Evolutionary conservation across 306 rosid species (phyloP), one percentile per base, ranked within the genome.

Genomic region (Mimosa bimucronata): DNA sequence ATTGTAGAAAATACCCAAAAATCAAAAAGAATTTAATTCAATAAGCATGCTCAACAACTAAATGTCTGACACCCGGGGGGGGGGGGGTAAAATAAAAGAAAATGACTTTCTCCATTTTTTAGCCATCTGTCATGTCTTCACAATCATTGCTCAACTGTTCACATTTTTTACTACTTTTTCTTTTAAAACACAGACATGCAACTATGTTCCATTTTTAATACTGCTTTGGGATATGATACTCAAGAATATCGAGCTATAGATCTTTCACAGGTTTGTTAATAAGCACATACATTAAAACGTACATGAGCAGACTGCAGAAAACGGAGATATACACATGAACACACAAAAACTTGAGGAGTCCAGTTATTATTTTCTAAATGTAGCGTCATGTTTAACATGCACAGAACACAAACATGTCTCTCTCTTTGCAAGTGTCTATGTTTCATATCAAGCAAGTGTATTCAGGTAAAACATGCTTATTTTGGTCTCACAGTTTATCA

Each of bases 11-110:
- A 45, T 45, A 3, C 19, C 52, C 58, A 6, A 19, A 52, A 6
- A 16, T 11, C 0, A 18, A 52, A 19, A 1, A 50, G 18, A 45
- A 45, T 45, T 14, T 12, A 45, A 13, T 45, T 50, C 15, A 57
- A 44, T 14, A 66, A 26, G 55, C 71, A 45, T 34, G 60, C 30
- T 60, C 81, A 71, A 70, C 16, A 45, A 77, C 45, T 52, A 64
- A 71, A 50, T 12, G 9, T 55, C 29, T 55, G 64, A 78, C 25
- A n/a, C n/a, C n/a, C n/a, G n/a, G n/a, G n/a, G n/a, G n/a, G n/a
- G n/a, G n/a, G n/a, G n/a, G n/a, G n/a, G 25, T 52, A 52, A 52
- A 19, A 19, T 52, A 9, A 19, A 52, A 19, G 60, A 52, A n/a
- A 52, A 52, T 19, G 60, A 19, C 7, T 52, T 52, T 52, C 9